These are phyloP conservation scores for Ploettnerulaceae sp. DNA, from an alignment of 2,329 filamentous ascomycete species.

Conservation along the genomic window DNA sequence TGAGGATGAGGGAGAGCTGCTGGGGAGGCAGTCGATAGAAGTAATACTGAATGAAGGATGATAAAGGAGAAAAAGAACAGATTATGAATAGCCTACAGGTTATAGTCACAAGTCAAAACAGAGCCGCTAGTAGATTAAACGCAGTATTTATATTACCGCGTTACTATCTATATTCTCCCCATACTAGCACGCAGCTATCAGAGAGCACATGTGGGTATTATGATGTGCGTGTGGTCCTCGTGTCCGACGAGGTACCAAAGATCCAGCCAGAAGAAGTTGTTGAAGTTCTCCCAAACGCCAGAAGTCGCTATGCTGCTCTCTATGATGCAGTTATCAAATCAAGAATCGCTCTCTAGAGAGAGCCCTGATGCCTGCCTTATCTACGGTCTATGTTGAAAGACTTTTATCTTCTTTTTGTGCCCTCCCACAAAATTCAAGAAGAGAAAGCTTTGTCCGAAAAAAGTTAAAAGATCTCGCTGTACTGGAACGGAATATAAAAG, in stretches of 20 bases:
- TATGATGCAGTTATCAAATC: constrained; percentile 19
- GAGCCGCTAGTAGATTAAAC: background rate
- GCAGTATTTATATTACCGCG: constrained; percentile 7
- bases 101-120: background rate
- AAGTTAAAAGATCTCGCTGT: constrained; percentile 1
- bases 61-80: too few species aligned
- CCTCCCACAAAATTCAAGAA: constrained; percentile 13
- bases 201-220: constrained; percentile 13
- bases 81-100: too few species aligned
- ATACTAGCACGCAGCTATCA: constrained; percentile 20
- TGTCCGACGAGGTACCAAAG: background rate
- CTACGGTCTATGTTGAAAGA: constrained; percentile 38
- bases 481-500: background rate
- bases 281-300: constrained; percentile 37
- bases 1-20: background rate
- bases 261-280: constrained; percentile 31
- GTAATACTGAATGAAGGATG: background rate
- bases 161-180: constrained; percentile 34
- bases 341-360: constrained; percentile 9
- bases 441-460: constrained; percentile 23
- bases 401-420: constrained; percentile 30
- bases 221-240: background rate
- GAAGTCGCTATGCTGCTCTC: constrained; percentile 33
- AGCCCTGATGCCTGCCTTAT: constrained; percentile 23
- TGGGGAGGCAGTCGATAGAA: background rate